Evolutionary conservation across 805 yeast species (phyloP).

Genomic region (Spathaspora girioi): DNA sequence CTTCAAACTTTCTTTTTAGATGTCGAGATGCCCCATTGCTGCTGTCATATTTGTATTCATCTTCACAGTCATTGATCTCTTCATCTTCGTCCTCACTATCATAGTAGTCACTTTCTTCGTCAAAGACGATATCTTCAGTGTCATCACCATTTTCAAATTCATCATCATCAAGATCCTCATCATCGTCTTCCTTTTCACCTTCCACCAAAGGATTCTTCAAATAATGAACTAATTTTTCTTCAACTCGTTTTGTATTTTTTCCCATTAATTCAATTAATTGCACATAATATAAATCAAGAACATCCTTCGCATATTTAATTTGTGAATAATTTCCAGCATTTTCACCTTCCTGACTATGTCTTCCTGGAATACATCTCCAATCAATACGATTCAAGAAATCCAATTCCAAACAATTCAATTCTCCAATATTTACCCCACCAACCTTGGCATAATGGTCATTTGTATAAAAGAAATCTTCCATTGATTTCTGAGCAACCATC

Average conservation of each 20-base stretch:
- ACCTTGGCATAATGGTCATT: slow-evolving; percentile 93
- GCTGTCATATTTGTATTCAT: slow-evolving; percentile 9
- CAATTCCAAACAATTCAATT: slow-evolving; percentile 80
- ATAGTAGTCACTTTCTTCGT: neutral
- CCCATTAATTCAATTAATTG: slow-evolving; percentile 43
- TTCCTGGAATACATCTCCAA: slow-evolving; percentile 52
- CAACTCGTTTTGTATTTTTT: slow-evolving; percentile 14
- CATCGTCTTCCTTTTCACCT: neutral
- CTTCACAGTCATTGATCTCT: neutral
- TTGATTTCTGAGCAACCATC: slow-evolving; percentile 83
- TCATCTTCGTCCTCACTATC: slow-evolving; percentile 6
- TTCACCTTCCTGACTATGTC: slow-evolving; percentile 12
- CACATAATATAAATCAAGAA: slow-evolving; percentile 34
- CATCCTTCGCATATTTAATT: slow-evolving; percentile 34
- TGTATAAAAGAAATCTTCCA: slow-evolving; percentile 92
- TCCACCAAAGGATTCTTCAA: neutral
- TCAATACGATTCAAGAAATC: slow-evolving; percentile 80
- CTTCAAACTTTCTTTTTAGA: slow-evolving; percentile 14
- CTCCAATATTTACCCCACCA: slow-evolving; percentile 85
- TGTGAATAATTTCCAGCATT: slow-evolving; percentile 10
- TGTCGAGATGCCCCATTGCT: slow-evolving; percentile 26
- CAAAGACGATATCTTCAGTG: slow-evolving; percentile 2
- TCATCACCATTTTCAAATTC: slow-evolving; percentile 3
- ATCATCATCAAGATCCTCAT: slow-evolving; percentile 3
- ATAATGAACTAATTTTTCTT: slow-evolving; percentile 1